Evolutionary conservation across 139 green algal genomes (phyloP).

Genomic region (Tetradesmus lagerheimii): DNA sequence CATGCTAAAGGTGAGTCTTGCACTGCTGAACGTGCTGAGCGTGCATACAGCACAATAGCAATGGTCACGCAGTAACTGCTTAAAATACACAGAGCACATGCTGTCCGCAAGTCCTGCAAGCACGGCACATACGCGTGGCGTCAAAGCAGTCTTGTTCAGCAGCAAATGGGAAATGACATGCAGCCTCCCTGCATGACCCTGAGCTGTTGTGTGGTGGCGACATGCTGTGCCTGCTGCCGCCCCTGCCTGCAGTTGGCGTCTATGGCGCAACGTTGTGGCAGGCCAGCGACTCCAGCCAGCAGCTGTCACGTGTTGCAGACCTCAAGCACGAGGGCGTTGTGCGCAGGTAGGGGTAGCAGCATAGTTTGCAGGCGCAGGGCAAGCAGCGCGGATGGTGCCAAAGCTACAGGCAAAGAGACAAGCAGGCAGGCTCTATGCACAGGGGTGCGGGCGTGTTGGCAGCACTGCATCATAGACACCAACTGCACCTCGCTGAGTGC

Average conservation of each 20-base stretch:
- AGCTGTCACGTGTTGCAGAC: slow-evolving; percentile 56
- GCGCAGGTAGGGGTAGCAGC: slow-evolving; percentile 43
- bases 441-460: no score
- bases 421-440: no score
- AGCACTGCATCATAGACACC: no score
- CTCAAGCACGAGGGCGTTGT: slow-evolving; percentile 53
- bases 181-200: background rate
- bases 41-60: background rate
- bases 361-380: background rate
- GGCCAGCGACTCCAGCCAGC: background rate
- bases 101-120: no score
- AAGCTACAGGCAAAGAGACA: no score
- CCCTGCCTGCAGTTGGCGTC: slow-evolving; percentile 60
- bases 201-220: background rate
- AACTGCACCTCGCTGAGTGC: background rate
- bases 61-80: no score
- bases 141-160: no score
- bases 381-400: background rate
- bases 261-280: slow-evolving; percentile 72
- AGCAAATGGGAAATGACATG: background rate
- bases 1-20: slow-evolving; percentile 68
- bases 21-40: background rate
- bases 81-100: no score
- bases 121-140: no score
- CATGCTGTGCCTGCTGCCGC: background rate